These are phyloP conservation scores for Xylariaceae sp. DNA, from an alignment of 2,329 filamentous ascomycete genomes.

Conservation along the genomic window DNA sequence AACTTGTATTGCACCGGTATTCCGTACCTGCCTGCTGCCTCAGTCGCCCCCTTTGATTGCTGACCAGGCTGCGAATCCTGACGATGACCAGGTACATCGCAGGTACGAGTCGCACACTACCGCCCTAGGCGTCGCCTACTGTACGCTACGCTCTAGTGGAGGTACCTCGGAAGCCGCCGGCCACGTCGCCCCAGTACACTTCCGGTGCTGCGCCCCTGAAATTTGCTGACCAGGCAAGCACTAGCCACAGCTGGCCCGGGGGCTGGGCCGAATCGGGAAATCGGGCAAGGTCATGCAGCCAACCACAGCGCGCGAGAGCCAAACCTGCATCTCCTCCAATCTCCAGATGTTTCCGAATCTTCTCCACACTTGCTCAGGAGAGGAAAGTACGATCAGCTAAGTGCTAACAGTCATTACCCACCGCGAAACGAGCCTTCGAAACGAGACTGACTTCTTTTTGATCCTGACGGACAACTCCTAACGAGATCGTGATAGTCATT, in stretches of 20 bases:
- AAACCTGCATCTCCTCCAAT: slow-evolving; percentile 4
- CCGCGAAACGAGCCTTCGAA: neutral
- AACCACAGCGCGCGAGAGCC: slow-evolving; percentile 6
- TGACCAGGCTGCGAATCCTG: neutral
- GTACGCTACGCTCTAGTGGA: no score
- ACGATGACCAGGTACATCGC: neutral
- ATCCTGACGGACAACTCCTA: neutral
- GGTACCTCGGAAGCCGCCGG: slow-evolving; percentile 12
- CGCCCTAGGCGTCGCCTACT: no score
- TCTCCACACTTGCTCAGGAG: neutral
- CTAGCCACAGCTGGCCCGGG: slow-evolving; percentile 12
- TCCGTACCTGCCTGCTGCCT: neutral
- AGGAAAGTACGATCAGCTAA: neutral
- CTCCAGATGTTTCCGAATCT: neutral
- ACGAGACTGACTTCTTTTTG: no score
- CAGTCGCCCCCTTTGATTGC: neutral
- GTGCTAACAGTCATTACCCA: neutral
- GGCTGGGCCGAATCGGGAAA: slow-evolving; percentile 15
- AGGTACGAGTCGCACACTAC: neutral
- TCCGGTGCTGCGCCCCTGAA: slow-evolving; percentile 12
- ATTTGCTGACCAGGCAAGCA: slow-evolving; percentile 3
- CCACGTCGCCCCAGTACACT: slow-evolving; percentile 5
- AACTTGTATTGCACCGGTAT: neutral
- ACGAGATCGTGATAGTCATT: neutral
- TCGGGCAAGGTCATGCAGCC: slow-evolving; percentile 15